Evolutionary conservation across 768 basidiomycete genomes (phyloP).

Genomic region (Pisolithus marmoratus): DNA sequence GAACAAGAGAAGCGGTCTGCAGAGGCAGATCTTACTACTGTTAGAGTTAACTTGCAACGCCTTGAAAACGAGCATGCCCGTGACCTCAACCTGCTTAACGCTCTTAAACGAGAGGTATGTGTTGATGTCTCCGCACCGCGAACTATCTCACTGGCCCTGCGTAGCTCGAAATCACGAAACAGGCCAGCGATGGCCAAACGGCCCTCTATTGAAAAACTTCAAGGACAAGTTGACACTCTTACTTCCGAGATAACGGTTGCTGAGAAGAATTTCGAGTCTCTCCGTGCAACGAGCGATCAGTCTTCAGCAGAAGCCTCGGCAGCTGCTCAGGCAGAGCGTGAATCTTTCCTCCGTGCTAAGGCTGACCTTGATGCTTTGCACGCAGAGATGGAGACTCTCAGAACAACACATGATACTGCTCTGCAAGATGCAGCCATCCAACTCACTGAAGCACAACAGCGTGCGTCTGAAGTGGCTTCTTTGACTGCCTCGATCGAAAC

Average conservation of each 20-base stretch:
- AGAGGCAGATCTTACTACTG: constrained; percentile 43
- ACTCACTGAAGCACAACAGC: constrained; percentile 42
- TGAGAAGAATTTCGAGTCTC: constrained; percentile 46
- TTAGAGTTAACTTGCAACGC: constrained; percentile 36
- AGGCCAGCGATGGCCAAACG: constrained; percentile 35
- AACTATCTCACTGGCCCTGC: constrained; percentile 1
- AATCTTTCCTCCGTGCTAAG: constrained; percentile 58
- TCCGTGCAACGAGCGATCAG: constrained; percentile 42
- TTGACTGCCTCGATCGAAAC: constrained; percentile 45
- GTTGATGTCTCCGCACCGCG: neutral
- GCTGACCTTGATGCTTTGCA: constrained; percentile 52
- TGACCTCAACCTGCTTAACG: constrained; percentile 30
- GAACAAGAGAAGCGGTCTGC: constrained; percentile 43
- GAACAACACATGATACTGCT: constrained; percentile 43
- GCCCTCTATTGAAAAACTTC: constrained; percentile 44
- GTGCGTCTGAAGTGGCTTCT: constrained; percentile 35
- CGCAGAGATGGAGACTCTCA: constrained; percentile 47
- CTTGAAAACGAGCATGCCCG: constrained; percentile 26
- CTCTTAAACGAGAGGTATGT: constrained; percentile 49
- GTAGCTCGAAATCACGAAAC: constrained; percentile 51
- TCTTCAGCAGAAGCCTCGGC: constrained; percentile 38
- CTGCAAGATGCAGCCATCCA: constrained; percentile 42
- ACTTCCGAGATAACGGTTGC: constrained; percentile 45
- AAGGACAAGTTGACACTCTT: constrained; percentile 44
- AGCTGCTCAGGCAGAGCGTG: constrained; percentile 56